Evolutionary conservation across 108 stramenopile species (phyloP), one percentile per base, ranked within the genome.

Genomic region (Skeletonema menzelii): DNA sequence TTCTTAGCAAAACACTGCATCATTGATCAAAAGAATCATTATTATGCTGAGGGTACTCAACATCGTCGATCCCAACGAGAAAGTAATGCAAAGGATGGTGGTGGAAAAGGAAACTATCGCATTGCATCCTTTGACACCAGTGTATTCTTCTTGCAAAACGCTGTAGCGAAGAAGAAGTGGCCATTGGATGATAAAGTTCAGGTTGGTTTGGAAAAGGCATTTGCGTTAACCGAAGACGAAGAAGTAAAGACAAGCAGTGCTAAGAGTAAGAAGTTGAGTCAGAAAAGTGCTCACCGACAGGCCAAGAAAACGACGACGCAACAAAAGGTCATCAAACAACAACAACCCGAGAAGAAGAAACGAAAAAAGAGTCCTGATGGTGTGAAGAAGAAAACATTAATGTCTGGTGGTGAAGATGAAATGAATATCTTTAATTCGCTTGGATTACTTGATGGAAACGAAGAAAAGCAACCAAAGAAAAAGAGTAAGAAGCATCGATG

Each of bases 91-190:
- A 53, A 67, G 34, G 46, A 44, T 44, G 49, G 6, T 47, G 42
- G 22, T 27, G 64, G 58, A 19, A 79, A 84, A 46, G 86, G 46
- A 64, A 76, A 77, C 8, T 86, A 90, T 73, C 85, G 91, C 10
- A 69, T 88, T 55, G 90, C 94, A 24, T 89, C 88, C 6, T 92
- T 93, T 70, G 91, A 95, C 65, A 91, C 94, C 3, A 89, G 88
- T 27, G 76, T 95, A 11, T 88, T 95, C 27, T 90, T 91, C 63
- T 75, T 92, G 20, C 94, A 95, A 63, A 95, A 91, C 64, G 67
- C 62, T 44, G 76, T 80, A 3, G 94, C 83, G 0, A 75, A 79
- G 56, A 13, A 34, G 8, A 77, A 80, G 69, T 89, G 88, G 89
- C 71, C 75, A 8, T 14, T 93, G 17, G 24, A 56, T 14, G 24